Percentiles rank a stretch among this genome's conserved stretches.
Evolutionary conservation across 116 monocot species (phyloP).

Genomic region (Papilionanthe hybrid): DNA sequence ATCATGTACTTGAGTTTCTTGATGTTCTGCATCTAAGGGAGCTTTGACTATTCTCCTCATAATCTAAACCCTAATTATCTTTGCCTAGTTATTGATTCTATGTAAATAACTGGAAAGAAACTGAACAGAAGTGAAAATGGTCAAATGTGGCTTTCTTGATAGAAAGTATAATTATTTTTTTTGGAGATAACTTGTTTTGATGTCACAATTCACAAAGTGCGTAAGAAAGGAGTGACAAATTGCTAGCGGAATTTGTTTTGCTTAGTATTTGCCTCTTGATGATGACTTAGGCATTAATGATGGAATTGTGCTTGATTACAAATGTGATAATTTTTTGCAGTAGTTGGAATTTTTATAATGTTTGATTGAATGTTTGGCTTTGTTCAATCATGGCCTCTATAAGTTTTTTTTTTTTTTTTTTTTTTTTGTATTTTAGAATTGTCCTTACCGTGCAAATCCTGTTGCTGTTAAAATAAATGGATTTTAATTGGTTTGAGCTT

Average conservation of each 20-base stretch:
- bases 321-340: not conserved
- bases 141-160: not conserved
- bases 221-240: not conserved
- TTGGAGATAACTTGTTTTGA: not conserved
- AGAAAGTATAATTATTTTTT: not conserved
- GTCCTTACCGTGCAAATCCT: not conserved
- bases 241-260: not conserved
- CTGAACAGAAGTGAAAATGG: not conserved
- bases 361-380: not conserved
- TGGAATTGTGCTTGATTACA: not conserved
- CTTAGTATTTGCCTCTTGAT: not conserved
- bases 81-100: not conserved
- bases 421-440: not conserved
- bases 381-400: not conserved
- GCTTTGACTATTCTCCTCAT: not conserved
- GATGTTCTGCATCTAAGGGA: too few species aligned
- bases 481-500: not conserved
- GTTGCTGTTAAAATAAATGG: not conserved
- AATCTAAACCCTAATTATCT: not conserved
- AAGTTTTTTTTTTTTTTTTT: not conserved
- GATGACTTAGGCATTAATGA: not conserved
- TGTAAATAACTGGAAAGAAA: not conserved
- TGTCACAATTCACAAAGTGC: not conserved
- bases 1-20: too few species aligned
- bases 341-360: not conserved